Conservation (phyloP, 768 basidiomycete species). For the Tulasnella sp. region DNA sequence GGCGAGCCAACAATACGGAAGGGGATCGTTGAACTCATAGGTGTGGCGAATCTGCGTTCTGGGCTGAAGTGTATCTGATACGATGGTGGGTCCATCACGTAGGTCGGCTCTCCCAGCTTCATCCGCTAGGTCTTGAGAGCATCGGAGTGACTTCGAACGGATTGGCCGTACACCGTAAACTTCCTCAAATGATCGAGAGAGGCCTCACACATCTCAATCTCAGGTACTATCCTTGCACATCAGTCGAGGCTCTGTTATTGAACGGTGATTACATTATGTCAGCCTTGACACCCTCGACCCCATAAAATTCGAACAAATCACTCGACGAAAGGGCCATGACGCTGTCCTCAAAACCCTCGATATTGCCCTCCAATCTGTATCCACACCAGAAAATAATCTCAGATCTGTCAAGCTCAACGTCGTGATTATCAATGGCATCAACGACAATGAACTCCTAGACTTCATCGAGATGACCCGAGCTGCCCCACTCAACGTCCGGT, state of each 20-base stretch:
- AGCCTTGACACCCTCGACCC: slow-evolving; percentile 80
- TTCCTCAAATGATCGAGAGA: slow-evolving; percentile 54
- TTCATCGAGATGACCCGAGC: slow-evolving; percentile 70
- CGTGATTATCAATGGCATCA: slow-evolving; percentile 70
- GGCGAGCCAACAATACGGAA: slow-evolving; percentile 82
- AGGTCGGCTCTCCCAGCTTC: slow-evolving; percentile 58
- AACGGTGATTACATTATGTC: background rate
- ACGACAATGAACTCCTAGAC: slow-evolving; percentile 67
- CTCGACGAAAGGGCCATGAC: slow-evolving; percentile 62
- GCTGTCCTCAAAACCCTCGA: slow-evolving; percentile 61
- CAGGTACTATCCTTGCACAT: slow-evolving; percentile 31
- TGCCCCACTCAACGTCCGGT: slow-evolving; percentile 56
- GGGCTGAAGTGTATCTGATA: background rate
- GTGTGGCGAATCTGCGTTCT: slow-evolving; percentile 31
- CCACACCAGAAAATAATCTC: slow-evolving; percentile 31
- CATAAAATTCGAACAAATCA: slow-evolving; percentile 81
- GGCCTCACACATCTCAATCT: slow-evolving; percentile 68
- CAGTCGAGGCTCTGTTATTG: background rate
- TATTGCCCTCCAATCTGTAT: slow-evolving; percentile 38
- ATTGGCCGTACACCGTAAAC: slow-evolving; percentile 57
- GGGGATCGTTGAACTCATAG: slow-evolving; percentile 57
- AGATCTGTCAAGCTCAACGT: slow-evolving; percentile 71
- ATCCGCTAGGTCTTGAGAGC: slow-evolving; percentile 49
- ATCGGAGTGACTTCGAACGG: slow-evolving; percentile 87
- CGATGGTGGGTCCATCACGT: background rate